These are phyloP conservation scores for Camellia oleifera DNA, from an alignment of 179 eudicot genomes.

Conservation along the genomic window DNA sequence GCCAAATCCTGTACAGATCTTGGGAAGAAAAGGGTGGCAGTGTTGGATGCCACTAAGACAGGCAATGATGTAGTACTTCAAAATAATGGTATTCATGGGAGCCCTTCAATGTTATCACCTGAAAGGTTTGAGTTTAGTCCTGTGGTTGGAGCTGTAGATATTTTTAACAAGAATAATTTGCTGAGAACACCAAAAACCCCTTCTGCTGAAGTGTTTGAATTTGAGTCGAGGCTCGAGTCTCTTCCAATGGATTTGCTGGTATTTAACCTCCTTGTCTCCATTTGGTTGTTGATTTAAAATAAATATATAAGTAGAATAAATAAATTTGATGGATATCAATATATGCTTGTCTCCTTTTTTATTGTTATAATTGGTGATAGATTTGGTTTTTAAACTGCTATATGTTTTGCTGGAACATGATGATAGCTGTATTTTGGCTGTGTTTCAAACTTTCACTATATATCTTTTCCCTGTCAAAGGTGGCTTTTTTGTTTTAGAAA, in stretches of 20 bases:
- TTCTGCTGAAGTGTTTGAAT: slow-evolving; percentile 32
- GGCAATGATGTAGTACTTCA: slow-evolving; percentile 22
- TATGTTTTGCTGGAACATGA: background rate
- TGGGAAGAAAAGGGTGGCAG: slow-evolving; percentile 79
- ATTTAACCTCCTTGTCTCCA: slow-evolving; percentile 16
- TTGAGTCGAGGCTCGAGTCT: slow-evolving; percentile 81
- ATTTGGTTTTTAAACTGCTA: background rate
- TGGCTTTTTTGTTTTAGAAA: background rate
- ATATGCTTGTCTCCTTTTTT: background rate
- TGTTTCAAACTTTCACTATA: background rate
- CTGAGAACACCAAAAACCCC: slow-evolving; percentile 82
- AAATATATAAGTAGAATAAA: background rate
- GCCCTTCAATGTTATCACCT: slow-evolving; percentile 53
- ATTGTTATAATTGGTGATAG: background rate
- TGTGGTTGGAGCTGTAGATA: slow-evolving; percentile 33
- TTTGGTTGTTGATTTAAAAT: background rate
- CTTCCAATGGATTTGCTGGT: slow-evolving; percentile 94
- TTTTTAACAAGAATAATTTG: slow-evolving; percentile 34
- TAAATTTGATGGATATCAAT: background rate
- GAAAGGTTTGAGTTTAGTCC: slow-evolving; percentile 41
- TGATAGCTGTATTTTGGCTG: background rate
- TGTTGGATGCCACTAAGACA: slow-evolving; percentile 37
- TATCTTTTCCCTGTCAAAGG: background rate
- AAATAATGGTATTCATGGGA: slow-evolving; percentile 26
- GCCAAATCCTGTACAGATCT: slow-evolving; percentile 72